A percentile compares a stretch with the other conserved stretches of the same genome.
phyloP scores from a whole-genome alignment of 306 rosid species.

The Rubus parviflorus region DNA sequence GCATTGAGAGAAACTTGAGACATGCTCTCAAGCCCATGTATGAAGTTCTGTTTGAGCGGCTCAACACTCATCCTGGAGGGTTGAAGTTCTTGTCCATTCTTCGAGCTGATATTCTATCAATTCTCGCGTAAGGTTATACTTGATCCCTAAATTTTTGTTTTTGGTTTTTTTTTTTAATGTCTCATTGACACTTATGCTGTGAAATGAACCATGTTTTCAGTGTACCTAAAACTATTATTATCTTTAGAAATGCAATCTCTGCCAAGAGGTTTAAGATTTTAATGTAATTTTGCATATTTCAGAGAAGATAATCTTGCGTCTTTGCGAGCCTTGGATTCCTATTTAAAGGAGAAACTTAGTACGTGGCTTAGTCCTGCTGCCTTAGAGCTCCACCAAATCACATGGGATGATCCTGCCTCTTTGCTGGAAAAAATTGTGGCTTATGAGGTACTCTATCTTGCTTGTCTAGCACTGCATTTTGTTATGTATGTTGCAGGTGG shows the following conservation, averaged over 20 bases:
- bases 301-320: conserved; percentile 80
- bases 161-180: not conserved
- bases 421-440: conserved; percentile 96
- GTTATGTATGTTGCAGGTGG: conserved; percentile 12
- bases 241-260: not conserved
- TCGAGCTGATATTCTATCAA: conserved; percentile 74
- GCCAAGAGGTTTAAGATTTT: not conserved
- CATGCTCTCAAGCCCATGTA: conserved; percentile 76
- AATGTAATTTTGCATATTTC: conserved; percentile 20
- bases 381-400: conserved; percentile 93
- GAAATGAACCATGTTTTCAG: not conserved
- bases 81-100: conserved; percentile 72
- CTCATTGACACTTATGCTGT: not conserved
- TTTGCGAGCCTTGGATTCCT: conserved; percentile 81
- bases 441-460: conserved; percentile 61
- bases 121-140: conserved; percentile 68
- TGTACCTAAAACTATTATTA: not conserved
- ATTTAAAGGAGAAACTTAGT: conserved; percentile 80
- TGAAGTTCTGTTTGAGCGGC: conserved; percentile 87
- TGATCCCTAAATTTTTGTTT: not conserved
- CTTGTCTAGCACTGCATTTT: conserved; percentile 17
- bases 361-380: conserved; percentile 97
- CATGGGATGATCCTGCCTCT: conserved; percentile 98
- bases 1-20: conserved; percentile 77
- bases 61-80: conserved; percentile 91